Evolutionary conservation across 148 eudicot species (phyloP).

Genomic region (Camellia sinensis): DNA sequence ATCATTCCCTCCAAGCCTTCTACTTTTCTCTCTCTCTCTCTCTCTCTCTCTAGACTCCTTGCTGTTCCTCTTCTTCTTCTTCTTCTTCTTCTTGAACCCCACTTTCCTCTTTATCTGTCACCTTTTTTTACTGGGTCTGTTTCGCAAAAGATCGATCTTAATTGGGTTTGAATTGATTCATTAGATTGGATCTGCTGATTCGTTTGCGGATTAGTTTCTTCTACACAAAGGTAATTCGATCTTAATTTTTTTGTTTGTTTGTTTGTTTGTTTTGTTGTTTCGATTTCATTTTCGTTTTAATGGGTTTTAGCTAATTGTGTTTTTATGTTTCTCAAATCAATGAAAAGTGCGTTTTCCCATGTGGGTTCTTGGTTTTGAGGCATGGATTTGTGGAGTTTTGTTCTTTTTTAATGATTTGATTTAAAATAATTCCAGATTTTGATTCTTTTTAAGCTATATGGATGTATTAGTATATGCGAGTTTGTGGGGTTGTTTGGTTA

Average conservation of each 20-base stretch:
- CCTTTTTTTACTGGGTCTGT: background rate
- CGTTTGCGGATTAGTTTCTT: slow-evolving; percentile 12
- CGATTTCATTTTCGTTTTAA: background rate
- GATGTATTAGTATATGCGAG: background rate
- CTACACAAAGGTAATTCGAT: slow-evolving; percentile 11
- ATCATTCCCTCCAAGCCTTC: slow-evolving; percentile 52
- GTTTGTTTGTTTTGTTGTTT: background rate
- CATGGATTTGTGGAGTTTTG: background rate
- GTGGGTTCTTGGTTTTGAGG: background rate
- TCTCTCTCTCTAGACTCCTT: slow-evolving; percentile 17
- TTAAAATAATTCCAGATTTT: background rate
- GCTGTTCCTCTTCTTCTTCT: background rate
- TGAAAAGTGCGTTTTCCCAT: background rate
- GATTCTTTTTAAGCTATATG: background rate
- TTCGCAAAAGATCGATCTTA: slow-evolving; percentile 11
- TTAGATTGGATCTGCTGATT: slow-evolving; percentile 28
- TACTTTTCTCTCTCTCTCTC: slow-evolving; percentile 15
- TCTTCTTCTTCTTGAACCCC: background rate
- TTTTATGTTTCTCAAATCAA: background rate
- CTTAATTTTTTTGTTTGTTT: too few species aligned
- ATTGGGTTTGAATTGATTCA: slow-evolving; percentile 9
- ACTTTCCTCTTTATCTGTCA: slow-evolving; percentile 11
- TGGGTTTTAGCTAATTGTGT: background rate
- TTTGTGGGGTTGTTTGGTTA: background rate
- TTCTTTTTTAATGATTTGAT: background rate